phyloP scores from a whole-genome alignment of 177 flowering plant species.

The Tripterygium wilfordii region DNA sequence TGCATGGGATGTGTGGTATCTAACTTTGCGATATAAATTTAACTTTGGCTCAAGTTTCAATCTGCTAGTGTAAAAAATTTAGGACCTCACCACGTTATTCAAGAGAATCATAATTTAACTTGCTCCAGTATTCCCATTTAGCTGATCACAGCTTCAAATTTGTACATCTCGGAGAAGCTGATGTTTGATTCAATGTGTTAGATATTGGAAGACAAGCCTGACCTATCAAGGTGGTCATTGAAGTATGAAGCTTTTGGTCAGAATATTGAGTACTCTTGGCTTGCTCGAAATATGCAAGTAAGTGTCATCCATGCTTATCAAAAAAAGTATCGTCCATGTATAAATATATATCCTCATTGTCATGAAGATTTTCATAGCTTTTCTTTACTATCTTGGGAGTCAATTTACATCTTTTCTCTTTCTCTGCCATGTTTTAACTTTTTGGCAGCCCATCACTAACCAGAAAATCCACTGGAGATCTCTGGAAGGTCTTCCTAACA shows the following conservation, averaged over 20 bases:
- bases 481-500: slow-evolving; percentile 89
- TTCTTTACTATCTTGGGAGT: background rate
- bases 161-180: slow-evolving; percentile 2
- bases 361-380: no score
- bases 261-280: slow-evolving; percentile 84
- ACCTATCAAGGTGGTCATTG: slow-evolving; percentile 77
- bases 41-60: no score
- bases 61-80: no score
- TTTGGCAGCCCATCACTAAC: slow-evolving; percentile 76
- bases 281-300: slow-evolving; percentile 90
- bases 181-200: slow-evolving; percentile 18
- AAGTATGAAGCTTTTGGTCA: slow-evolving; percentile 85
- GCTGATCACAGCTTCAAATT: background rate
- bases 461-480: slow-evolving; percentile 98
- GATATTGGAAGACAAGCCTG: slow-evolving; percentile 81
- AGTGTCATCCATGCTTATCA: no score
- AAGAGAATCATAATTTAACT: background rate
- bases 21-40: no score
- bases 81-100: background rate
- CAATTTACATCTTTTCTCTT: no score
- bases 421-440: background rate
- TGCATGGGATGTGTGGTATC: no score
- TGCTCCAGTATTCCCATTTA: background rate
- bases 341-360: no score
- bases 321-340: no score